phyloP scores from a whole-genome alignment of 345 rosid genomes.

The Pugionium cornutum region DNA sequence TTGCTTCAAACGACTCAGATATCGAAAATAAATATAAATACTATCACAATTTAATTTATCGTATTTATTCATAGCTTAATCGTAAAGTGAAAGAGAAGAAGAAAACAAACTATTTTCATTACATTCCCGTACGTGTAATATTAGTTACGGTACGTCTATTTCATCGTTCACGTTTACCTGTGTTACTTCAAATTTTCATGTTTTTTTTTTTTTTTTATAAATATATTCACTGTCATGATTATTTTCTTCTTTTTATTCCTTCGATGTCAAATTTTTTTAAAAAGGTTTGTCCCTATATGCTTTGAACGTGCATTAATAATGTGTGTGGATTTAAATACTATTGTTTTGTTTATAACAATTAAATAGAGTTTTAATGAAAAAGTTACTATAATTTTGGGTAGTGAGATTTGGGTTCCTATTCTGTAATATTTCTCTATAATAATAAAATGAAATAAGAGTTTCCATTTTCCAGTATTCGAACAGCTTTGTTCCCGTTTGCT shows the following conservation, averaged over 20 bases:
- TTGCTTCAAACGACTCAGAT: no score
- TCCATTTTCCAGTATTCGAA: neutral
- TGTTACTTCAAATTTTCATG: constrained; percentile 25
- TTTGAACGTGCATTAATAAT: constrained; percentile 42
- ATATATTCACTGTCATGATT: constrained; percentile 21
- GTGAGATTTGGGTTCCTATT: neutral
- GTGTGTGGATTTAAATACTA: constrained; percentile 20
- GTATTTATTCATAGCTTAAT: neutral
- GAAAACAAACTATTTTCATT: neutral
- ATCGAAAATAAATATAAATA: no score
- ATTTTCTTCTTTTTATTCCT: constrained; percentile 33
- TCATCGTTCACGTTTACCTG: constrained; percentile 24
- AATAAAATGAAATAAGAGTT: neutral
- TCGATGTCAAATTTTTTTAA: constrained; percentile 26
- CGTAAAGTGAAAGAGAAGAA: no score
- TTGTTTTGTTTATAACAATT: constrained; percentile 12
- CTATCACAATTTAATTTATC: neutral
- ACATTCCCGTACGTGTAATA: constrained; percentile 8
- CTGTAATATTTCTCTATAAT: neutral
- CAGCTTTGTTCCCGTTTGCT: neutral
- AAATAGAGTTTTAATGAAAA: neutral
- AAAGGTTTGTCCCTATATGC: constrained; percentile 42
- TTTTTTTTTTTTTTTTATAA: constrained; percentile 10
- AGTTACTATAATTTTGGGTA: neutral
- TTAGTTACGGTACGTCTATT: constrained; percentile 21